Conservation (phyloP, 106 monocot species). For the Apostasia shenzhenica region DNA sequence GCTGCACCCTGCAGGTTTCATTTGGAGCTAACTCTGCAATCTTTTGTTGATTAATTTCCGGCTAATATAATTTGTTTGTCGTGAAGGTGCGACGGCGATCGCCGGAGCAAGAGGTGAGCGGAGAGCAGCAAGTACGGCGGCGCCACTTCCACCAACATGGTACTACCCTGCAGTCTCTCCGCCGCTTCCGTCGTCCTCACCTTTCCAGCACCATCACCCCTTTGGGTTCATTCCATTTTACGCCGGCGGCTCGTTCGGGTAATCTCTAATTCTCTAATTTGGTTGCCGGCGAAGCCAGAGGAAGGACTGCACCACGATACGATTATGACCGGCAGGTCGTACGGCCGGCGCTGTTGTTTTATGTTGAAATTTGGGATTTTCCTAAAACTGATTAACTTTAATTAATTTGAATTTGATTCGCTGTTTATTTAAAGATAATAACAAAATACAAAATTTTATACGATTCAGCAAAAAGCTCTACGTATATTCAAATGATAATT, state of each 20-base stretch:
- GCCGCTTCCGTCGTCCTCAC: slow-evolving; percentile 4
- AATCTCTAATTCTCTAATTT: background rate
- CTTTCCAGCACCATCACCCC: slow-evolving; percentile 22
- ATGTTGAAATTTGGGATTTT: background rate
- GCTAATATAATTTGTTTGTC: slow-evolving; percentile 19
- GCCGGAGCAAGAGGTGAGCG: slow-evolving; percentile 12
- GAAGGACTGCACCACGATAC: background rate
- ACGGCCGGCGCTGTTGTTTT: background rate
- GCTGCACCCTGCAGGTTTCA: background rate
- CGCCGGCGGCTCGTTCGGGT: slow-evolving; percentile 36
- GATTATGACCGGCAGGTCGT: background rate
- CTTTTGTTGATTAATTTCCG: background rate
- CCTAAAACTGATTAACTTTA: background rate
- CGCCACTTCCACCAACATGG: slow-evolving; percentile 12
- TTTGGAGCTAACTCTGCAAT: background rate
- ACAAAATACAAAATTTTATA: too few relatives aligned
- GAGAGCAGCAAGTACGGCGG: slow-evolving; percentile 18
- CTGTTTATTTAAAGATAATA: background rate
- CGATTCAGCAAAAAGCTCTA: too few relatives aligned
- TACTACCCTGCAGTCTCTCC: slow-evolving; percentile 18
- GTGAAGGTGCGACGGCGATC: slow-evolving; percentile 23
- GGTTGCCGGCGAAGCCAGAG: background rate
- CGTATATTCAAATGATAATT: too few relatives aligned
- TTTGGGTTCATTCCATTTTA: slow-evolving; percentile 44
- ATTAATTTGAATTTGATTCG: background rate